These are phyloP conservation scores for Magnolia changhungtana DNA, from an alignment of 164 flowering plant species.

Conservation along the genomic window DNA sequence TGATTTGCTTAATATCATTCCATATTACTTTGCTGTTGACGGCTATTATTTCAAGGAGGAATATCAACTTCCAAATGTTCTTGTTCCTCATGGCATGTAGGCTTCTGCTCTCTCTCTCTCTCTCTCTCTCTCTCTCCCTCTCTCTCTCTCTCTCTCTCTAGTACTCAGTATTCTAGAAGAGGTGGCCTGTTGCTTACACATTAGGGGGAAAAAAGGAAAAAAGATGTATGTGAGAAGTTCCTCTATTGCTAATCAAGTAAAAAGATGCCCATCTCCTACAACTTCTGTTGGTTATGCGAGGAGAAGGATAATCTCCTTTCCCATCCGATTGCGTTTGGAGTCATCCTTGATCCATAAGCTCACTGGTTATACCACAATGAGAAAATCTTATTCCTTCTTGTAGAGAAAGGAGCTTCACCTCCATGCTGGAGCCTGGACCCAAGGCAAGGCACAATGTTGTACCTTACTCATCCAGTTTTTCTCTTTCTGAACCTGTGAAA, in stretches of 20 bases:
- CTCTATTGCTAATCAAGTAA: not conserved
- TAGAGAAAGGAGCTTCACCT: not conserved
- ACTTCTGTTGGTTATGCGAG: not conserved
- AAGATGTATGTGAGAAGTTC: not conserved
- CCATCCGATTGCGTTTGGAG: not conserved
- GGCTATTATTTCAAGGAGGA: conserved; percentile 49
- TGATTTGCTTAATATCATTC: conserved; percentile 54
- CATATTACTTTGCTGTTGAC: conserved; percentile 55
- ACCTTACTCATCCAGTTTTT: not conserved
- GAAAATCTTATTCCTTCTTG: not conserved
- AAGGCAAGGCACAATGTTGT: not conserved
- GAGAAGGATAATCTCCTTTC: not conserved
- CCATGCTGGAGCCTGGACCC: not conserved
- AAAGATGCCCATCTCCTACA: not conserved
- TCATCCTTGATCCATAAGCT: not conserved
- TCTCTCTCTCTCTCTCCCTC: not conserved
- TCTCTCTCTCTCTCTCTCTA: not conserved
- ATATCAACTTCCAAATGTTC: conserved; percentile 79
- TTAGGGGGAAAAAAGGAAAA: not conserved
- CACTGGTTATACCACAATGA: not conserved
- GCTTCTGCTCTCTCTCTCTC: conserved; percentile 25
- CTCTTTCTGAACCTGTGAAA: not conserved
- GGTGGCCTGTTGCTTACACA: not conserved
- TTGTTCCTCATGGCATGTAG: conserved; percentile 75
- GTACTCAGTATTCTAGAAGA: not conserved